Evolutionary conservation across 768 basidiomycete genomes (phyloP), one percentile per base, ranked within the genome.

Genomic region (Mycena epipterygia): DNA sequence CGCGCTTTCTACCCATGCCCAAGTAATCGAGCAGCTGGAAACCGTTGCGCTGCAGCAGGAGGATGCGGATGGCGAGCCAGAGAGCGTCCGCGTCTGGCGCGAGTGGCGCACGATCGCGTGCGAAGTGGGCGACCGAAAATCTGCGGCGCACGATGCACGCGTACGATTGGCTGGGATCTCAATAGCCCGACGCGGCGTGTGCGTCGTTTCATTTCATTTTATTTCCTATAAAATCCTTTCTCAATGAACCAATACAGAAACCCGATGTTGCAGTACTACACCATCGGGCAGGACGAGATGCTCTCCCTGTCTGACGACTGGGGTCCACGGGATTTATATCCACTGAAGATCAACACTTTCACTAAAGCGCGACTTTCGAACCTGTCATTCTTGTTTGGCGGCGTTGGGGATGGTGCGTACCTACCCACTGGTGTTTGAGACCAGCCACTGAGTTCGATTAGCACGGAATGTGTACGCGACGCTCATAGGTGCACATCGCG

Each of bases 241-340:
- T n/a, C n/a, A n/a, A n/a, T n/a, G n/a, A n/a, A n/a, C n/a, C n/a
- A n/a, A n/a, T n/a, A n/a, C 44, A 55, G 77, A 68, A 67, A 67
- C 35, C 66, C 66, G 17, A 67, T 67, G 66, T 25, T 67, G 5
- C 66, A 67, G 49, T 67, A 67, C 35, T 67, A 59, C 39, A 51
- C 66, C 8, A 64, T 78, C 30, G 78, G 79, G 0, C 75, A 73
- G 14, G 79, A 80, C 56, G 71, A 75, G 33, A 57, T 78, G 51
- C 75, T 79, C 25, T 79, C 78, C 11, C 70, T 80, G 12, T 52
- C 76, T 19, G 70, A 77, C 30, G 77, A 75, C 57, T 80, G 78
- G 78, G 78, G 76, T 27, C 59, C 66, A 8, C 65, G 74, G 27
- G 62, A 74, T 41, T 53, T 65, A 19, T 71, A 76, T 52, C 76